These are phyloP conservation scores for Chrysoporthe puriensis DNA, from an alignment of 2,329 filamentous ascomycete genomes.

Conservation along the genomic window DNA sequence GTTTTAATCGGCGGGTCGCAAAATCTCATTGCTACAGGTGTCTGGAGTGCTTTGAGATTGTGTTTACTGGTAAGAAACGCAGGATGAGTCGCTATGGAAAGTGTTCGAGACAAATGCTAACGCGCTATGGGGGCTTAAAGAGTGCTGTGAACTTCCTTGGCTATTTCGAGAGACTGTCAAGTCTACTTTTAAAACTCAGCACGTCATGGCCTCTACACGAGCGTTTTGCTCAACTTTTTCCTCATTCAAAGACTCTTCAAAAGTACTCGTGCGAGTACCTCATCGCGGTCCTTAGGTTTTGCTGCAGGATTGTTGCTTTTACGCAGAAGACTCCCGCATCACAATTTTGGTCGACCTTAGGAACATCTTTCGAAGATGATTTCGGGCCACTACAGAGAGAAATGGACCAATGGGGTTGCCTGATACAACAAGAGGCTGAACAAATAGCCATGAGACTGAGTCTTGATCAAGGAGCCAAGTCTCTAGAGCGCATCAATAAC, in stretches of 20 bases:
- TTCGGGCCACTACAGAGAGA: constrained; percentile 15
- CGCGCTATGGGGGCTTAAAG: background rate
- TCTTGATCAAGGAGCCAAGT: background rate
- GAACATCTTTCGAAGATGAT: constrained; percentile 17
- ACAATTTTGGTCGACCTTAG: background rate
- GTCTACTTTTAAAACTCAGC: constrained; percentile 6
- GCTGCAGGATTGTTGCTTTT: background rate
- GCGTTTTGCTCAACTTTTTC: constrained; percentile 15
- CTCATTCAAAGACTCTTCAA: constrained; percentile 7
- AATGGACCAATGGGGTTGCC: constrained; percentile 16
- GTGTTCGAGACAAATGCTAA: background rate
- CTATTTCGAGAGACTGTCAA: constrained; percentile 19
- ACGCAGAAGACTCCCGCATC: background rate
- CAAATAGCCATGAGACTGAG: background rate
- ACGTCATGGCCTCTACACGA: constrained; percentile 19
- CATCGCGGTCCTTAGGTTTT: background rate
- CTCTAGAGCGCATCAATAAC: background rate
- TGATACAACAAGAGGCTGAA: constrained; percentile 11
- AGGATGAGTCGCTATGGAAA: background rate
- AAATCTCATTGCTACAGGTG: constrained; percentile 28
- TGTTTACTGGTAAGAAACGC: constrained; percentile 21
- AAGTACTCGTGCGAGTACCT: constrained; percentile 8
- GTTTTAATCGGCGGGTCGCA: constrained; percentile 22
- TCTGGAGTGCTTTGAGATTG: constrained; percentile 26
- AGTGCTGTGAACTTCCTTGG: background rate